These are phyloP conservation scores for Colletotrichum sp. DNA, from an alignment of 2,329 filamentous ascomycete genomes.

Conservation along the genomic window DNA sequence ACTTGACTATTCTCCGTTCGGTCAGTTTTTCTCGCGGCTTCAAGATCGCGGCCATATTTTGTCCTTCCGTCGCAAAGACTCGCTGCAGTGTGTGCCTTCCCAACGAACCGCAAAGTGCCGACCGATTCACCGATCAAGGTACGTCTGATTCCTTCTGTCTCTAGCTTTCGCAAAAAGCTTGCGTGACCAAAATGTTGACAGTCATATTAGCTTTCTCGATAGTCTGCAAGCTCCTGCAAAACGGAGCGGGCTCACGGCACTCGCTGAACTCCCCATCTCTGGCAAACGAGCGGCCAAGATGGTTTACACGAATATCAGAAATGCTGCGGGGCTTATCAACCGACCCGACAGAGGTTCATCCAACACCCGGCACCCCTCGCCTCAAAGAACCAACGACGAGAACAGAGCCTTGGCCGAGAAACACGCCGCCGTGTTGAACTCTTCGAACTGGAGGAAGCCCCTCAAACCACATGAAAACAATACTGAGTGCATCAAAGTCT, in stretches of 20 bases:
- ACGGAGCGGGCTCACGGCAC: background rate
- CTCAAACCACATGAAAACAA: background rate
- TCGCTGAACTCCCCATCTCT: background rate
- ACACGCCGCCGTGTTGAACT: background rate
- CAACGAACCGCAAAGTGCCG: background rate
- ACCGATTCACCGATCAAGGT: background rate
- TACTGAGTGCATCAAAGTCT: background rate
- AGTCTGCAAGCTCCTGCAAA: background rate
- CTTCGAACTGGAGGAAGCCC: slow-evolving; percentile 10
- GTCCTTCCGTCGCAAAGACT: background rate
- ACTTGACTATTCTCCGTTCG: background rate
- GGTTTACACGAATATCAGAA: background rate
- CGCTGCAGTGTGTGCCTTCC: background rate
- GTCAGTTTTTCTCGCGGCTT: background rate
- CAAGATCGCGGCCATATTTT: background rate
- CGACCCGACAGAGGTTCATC: background rate
- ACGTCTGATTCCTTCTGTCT: background rate
- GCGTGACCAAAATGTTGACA: background rate
- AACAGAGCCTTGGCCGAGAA: background rate
- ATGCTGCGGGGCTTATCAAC: background rate
- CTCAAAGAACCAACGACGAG: background rate
- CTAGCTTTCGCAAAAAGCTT: background rate
- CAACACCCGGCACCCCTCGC: background rate
- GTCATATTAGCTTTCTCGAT: background rate
- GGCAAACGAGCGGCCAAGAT: background rate